Conservation (phyloP, 352 stramenopile genomes). For the Phytophthora cajani region DNA sequence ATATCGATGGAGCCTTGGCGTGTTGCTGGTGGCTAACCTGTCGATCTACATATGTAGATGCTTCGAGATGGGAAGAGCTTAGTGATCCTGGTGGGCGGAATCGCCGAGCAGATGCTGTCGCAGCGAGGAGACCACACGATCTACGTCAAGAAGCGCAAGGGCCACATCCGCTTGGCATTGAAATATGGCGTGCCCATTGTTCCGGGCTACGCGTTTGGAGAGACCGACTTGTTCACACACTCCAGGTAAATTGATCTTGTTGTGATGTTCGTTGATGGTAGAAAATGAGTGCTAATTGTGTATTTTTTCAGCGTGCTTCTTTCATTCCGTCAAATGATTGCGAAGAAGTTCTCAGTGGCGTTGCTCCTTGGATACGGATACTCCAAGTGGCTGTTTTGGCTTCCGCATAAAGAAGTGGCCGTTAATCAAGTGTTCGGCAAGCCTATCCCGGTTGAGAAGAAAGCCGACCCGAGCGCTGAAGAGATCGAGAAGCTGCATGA, state of each 20-base stretch:
- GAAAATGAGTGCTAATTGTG: neutral
- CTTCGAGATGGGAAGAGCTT: conserved; percentile 75
- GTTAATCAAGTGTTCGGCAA: conserved; percentile 82
- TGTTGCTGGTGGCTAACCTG: conserved; percentile 6
- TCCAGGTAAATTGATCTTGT: conserved; percentile 50
- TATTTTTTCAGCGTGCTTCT: conserved; percentile 53
- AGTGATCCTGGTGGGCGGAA: conserved; percentile 82
- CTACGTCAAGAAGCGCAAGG: conserved; percentile 84
- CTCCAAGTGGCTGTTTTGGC: conserved; percentile 63
- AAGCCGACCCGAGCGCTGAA: conserved; percentile 58
- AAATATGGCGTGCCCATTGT: conserved; percentile 82
- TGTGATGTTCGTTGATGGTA: neutral
- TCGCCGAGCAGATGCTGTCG: conserved; percentile 86
- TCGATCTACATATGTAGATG: conserved; percentile 31
- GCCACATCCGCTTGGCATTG: conserved; percentile 79
- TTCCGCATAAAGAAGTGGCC: conserved; percentile 61
- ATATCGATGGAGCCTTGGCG: neutral
- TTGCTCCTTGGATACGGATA: conserved; percentile 66
- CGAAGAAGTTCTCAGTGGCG: conserved; percentile 70
- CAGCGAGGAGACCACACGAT: conserved; percentile 74
- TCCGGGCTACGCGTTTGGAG: conserved; percentile 81
- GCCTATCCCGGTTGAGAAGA: conserved; percentile 72
- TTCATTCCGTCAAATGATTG: conserved; percentile 72
- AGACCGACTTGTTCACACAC: conserved; percentile 86
- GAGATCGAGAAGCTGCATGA: conserved; percentile 75